Evolutionary conservation across 1,284 basidiomycete genomes (phyloP).

Genomic region (Dichomitus squalens): DNA sequence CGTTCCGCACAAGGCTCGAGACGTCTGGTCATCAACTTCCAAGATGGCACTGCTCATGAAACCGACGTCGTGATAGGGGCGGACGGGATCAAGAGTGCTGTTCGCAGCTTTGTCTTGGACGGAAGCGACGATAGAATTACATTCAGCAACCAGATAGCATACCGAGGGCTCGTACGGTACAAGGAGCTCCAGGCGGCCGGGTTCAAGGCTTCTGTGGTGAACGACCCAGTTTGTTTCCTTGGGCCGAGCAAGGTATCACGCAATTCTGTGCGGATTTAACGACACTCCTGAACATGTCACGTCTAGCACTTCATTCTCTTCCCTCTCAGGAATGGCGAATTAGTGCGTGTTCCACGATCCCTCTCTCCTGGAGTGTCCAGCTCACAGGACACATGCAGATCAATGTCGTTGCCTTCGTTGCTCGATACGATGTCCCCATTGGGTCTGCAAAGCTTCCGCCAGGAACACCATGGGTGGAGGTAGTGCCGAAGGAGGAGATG

Average conservation of each 20-base stretch:
- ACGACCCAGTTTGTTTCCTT: conserved; percentile 40
- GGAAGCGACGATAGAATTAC: conserved; percentile 27
- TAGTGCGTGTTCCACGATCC: conserved; percentile 41
- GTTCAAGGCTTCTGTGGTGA: conserved; percentile 41
- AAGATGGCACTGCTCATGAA: conserved; percentile 47
- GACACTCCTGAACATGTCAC: neutral
- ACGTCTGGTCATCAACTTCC: conserved; percentile 41
- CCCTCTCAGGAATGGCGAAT: conserved; percentile 46
- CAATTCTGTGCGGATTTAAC: neutral
- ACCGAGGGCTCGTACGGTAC: conserved; percentile 47
- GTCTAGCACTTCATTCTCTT: conserved; percentile 58
- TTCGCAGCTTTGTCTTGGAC: conserved; percentile 35
- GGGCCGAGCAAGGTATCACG: conserved; percentile 44
- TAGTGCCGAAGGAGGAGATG: conserved; percentile 46
- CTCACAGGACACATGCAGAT: conserved; percentile 38
- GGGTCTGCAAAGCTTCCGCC: conserved; percentile 40
- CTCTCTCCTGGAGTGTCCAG: no score
- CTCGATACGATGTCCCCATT: conserved; percentile 40
- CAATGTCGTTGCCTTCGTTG: conserved; percentile 56
- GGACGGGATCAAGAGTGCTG: conserved; percentile 53
- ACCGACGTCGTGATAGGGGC: conserved; percentile 57
- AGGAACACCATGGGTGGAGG: conserved; percentile 48
- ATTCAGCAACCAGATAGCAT: conserved; percentile 50
- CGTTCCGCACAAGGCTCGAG: conserved; percentile 27
- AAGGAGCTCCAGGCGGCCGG: conserved; percentile 42